A percentile compares a stretch with the other conserved stretches of the same genome.
Conservation (phyloP, 306 rosid genomes). For the Arachis stenosperma region DNA sequence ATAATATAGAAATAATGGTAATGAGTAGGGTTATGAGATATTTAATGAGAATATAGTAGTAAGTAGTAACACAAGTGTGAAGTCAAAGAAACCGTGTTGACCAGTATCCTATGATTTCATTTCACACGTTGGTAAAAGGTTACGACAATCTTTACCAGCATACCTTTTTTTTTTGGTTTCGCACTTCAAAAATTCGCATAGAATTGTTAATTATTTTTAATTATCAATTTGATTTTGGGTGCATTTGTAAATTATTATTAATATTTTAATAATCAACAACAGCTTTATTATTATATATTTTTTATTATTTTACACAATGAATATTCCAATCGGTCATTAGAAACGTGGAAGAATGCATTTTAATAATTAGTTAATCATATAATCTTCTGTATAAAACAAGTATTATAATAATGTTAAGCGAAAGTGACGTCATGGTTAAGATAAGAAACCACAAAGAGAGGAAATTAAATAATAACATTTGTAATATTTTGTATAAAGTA, state of each 20-base stretch:
- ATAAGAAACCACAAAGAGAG: no score
- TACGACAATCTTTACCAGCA: not conserved
- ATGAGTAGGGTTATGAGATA: not conserved
- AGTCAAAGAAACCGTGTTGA: conserved; percentile 50
- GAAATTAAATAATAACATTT: no score
- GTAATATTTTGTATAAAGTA: no score
- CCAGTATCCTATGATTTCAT: not conserved
- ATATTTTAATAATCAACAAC: not conserved
- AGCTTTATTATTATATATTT: no score
- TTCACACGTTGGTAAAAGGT: not conserved
- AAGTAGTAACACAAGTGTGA: not conserved
- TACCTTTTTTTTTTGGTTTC: conserved; percentile 7
- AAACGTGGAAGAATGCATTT: not conserved
- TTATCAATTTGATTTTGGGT: not conserved
- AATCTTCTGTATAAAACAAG: not conserved
- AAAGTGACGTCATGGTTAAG: not conserved
- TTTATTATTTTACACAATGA: no score
- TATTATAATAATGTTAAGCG: not conserved
- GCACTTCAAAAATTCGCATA: no score
- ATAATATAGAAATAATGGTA: not conserved
- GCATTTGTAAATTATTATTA: no score
- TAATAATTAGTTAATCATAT: not conserved
- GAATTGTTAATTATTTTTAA: not conserved
- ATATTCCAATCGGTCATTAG: not conserved
- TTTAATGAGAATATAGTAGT: no score